Evolutionary conservation across 768 basidiomycete genomes (phyloP).

Genomic region (Boletus bicolor): DNA sequence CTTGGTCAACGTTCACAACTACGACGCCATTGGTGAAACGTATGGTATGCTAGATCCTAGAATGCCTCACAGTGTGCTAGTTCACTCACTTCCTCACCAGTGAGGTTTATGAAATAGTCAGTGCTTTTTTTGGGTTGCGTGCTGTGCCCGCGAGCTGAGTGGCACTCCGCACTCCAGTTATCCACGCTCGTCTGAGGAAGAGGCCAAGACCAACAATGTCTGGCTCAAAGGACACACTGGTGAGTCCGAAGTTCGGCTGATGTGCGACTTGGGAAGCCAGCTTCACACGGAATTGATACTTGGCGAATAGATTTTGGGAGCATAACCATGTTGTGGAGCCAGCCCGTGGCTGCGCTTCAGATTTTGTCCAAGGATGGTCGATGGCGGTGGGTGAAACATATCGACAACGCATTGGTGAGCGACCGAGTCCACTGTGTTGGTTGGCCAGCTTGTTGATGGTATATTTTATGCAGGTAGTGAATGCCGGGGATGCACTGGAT

Average conservation of each 20-base stretch:
- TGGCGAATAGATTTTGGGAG: conserved; percentile 45
- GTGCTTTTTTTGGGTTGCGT: conserved; percentile 11
- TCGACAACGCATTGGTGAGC: conserved; percentile 54
- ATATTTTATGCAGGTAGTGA: conserved; percentile 45
- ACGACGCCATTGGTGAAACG: conserved; percentile 40
- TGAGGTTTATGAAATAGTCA: conserved; percentile 67
- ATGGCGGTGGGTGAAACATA: conserved; percentile 59
- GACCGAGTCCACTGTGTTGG: background rate
- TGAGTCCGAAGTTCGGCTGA: conserved; percentile 11
- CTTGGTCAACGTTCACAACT: conserved; percentile 46
- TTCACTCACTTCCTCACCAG: conserved; percentile 29
- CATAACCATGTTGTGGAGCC: conserved; percentile 58
- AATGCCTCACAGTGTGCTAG: background rate
- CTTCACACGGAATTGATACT: background rate
- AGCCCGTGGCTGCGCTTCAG: conserved; percentile 57
- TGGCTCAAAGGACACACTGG: conserved; percentile 63
- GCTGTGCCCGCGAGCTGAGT: background rate
- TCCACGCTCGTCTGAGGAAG: conserved; percentile 49
- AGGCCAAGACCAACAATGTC: conserved; percentile 48
- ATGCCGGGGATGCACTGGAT: conserved; percentile 57
- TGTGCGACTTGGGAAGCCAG: too few relatives aligned
- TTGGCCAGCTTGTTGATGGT: background rate
- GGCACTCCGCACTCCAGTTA: conserved; percentile 33
- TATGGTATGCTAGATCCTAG: conserved; percentile 31
- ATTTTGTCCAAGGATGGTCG: conserved; percentile 49